Conservation (phyloP, 1,284 basidiomycete genomes). For the Testicularia cyperi region DNA sequence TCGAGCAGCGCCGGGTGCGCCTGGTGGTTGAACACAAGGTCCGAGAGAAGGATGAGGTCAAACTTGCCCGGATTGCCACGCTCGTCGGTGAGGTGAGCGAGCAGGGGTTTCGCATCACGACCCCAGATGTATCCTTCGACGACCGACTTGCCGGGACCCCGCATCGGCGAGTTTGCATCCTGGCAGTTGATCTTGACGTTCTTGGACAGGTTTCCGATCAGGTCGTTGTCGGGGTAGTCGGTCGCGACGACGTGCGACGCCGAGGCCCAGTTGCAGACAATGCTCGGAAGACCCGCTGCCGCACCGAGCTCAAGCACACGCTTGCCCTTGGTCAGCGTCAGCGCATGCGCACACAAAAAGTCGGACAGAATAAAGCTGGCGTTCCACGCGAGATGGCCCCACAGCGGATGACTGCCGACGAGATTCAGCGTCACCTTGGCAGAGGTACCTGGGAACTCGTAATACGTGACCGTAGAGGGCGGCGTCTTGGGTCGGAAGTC, state of each 20-base stretch:
- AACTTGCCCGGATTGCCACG: conserved; percentile 62
- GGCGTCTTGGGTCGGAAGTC: conserved; percentile 56
- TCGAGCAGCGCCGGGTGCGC: conserved; percentile 80
- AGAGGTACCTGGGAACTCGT: conserved; percentile 30
- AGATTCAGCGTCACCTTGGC: conserved; percentile 66
- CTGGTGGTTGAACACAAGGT: conserved; percentile 76
- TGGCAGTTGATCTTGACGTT: conserved; percentile 71
- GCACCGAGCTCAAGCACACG: conserved; percentile 86
- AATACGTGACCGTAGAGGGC: conserved; percentile 43
- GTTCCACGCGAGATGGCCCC: conserved; percentile 83
- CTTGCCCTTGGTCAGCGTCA: conserved; percentile 60
- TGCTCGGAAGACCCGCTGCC: conserved; percentile 79
- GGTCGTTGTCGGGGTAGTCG: conserved; percentile 81
- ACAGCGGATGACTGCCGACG: conserved; percentile 83
- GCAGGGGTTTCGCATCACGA: conserved; percentile 66
- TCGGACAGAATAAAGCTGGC: conserved; percentile 60
- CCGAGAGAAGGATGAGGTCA: conserved; percentile 83
- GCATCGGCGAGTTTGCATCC: conserved; percentile 40
- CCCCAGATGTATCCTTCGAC: conserved; percentile 84
- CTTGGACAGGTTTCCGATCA: conserved; percentile 75
- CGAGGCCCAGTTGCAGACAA: conserved; percentile 40
- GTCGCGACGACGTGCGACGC: conserved; percentile 73
- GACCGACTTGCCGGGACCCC: conserved; percentile 44
- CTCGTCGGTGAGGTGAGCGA: conserved; percentile 61
- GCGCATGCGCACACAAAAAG: conserved; percentile 62